phyloP scores from a whole-genome alignment of 441 rosid species.

The Theobroma grandiflorum region DNA sequence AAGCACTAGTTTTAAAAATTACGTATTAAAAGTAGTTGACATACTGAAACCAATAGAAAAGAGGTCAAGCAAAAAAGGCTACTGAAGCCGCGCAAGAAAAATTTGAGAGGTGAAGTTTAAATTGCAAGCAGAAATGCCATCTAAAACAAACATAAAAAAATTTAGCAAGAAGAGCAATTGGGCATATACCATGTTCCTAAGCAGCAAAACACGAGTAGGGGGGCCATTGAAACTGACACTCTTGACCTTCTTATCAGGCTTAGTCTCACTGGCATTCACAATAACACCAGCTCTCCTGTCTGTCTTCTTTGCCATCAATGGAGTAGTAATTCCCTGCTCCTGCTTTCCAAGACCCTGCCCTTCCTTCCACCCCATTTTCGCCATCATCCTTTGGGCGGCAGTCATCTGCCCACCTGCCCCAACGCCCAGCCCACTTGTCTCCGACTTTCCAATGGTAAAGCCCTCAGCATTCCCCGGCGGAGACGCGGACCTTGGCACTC shows the following conservation, averaged over 20 bases:
- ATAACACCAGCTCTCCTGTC: slow-evolving; percentile 98
- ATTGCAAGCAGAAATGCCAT: not conserved
- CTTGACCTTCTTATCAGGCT: slow-evolving; percentile 89
- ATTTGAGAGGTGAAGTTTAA: not conserved
- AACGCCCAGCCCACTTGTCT: slow-evolving; percentile 85
- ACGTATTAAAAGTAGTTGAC: not conserved
- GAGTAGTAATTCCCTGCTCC: slow-evolving; percentile 98
- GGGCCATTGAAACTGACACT: slow-evolving; percentile 82
- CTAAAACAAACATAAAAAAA: not conserved
- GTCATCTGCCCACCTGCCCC: slow-evolving; percentile 99
- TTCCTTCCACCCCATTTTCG: slow-evolving; percentile 99
- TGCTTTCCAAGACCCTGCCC: slow-evolving; percentile 97
- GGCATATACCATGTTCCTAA: slow-evolving; percentile 86
- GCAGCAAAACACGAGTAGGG: slow-evolving; percentile 88
- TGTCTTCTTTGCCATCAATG: slow-evolving; percentile 96
- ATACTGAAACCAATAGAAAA: no score
- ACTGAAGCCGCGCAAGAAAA: not conserved
- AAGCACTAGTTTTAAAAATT: not conserved
- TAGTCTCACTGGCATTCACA: slow-evolving; percentile 86
- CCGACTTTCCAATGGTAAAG: slow-evolving; percentile 82
- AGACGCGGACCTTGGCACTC: slow-evolving; percentile 67
- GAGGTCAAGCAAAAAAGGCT: no score
- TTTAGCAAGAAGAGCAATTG: not conserved
- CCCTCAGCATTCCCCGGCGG: slow-evolving; percentile 69
- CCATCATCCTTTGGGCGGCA: slow-evolving; percentile 99